These are phyloP conservation scores for Penicillium occitanis DNA, from an alignment of 2,329 filamentous ascomycete genomes.

Conservation along the genomic window DNA sequence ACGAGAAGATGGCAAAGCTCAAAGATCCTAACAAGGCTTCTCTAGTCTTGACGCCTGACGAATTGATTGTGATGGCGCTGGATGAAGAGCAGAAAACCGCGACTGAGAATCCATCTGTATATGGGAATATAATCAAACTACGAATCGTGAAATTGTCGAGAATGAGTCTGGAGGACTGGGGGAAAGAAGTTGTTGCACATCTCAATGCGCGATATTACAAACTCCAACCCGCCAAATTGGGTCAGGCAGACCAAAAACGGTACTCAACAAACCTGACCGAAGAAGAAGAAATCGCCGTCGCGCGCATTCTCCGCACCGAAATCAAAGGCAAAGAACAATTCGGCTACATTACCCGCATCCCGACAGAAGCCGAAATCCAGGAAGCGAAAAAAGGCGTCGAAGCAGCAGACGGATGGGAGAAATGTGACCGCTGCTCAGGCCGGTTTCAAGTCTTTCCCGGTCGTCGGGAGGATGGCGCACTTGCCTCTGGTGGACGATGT, in stretches of 20 bases:
- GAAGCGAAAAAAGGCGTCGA: conserved; percentile 65
- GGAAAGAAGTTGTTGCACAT: conserved; percentile 56
- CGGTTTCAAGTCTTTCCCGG: conserved; percentile 93
- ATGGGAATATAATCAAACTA: conserved; percentile 80
- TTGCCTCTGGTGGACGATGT: conserved; percentile 75
- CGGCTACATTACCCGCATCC: conserved; percentile 73
- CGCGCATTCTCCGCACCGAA: conserved; percentile 63
- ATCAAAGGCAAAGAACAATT: conserved; percentile 62
- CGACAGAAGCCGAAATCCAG: conserved; percentile 65
- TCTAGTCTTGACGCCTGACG: conserved; percentile 43
- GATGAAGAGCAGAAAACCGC: conserved; percentile 75
- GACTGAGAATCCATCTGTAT: conserved; percentile 66
- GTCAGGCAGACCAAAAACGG: conserved; percentile 45
- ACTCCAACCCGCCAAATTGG: conserved; percentile 25
- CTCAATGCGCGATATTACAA: conserved; percentile 41
- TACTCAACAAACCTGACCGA: conserved; percentile 69
- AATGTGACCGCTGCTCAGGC: conserved; percentile 80
- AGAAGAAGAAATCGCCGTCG: conserved; percentile 66
- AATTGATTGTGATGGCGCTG: conserved; percentile 48
- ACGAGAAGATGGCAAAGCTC: conserved; percentile 38
- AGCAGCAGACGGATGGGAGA: conserved; percentile 74
- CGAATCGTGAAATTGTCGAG: conserved; percentile 73
- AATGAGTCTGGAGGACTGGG: conserved; percentile 72
- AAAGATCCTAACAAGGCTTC: conserved; percentile 33
- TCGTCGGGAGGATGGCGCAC: conserved; percentile 70